Conservation (phyloP, 2,329 filamentous ascomycete species). For the Botrytis sinoallii region DNA sequence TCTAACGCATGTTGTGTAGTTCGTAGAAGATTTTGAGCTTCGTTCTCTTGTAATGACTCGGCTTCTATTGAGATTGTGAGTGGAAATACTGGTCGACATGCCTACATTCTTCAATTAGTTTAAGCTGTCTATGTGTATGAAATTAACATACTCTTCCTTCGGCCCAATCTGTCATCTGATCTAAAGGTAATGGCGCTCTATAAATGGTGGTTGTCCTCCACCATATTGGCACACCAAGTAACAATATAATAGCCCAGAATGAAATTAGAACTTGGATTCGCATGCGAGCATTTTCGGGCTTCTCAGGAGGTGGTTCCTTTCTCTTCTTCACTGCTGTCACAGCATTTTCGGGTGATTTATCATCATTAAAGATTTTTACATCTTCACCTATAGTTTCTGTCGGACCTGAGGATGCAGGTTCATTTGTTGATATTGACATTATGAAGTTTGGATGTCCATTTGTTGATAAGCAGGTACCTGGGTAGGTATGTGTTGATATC, state of each 20-base stretch:
- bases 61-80: slow-evolving; percentile 77
- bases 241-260: slow-evolving; percentile 84
- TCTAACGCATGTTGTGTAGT: slow-evolving; percentile 85
- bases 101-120: slow-evolving; percentile 48
- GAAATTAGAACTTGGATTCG: slow-evolving; percentile 76
- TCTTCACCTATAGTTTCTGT: slow-evolving; percentile 8
- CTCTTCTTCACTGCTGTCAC: slow-evolving; percentile 30
- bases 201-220: slow-evolving; percentile 93
- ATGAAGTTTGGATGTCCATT: slow-evolving; percentile 10
- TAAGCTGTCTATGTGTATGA: not conserved
- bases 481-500: not conserved
- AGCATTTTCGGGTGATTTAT: slow-evolving; percentile 28
- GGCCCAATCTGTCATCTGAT: slow-evolving; percentile 87
- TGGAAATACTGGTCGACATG: slow-evolving; percentile 84
- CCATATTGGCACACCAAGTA: slow-evolving; percentile 89
- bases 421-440: slow-evolving; percentile 28
- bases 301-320: slow-evolving; percentile 68
- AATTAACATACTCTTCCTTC: slow-evolving; percentile 70
- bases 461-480: not conserved
- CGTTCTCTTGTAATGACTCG: slow-evolving; percentile 59
- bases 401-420: slow-evolving; percentile 20
- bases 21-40: slow-evolving; percentile 70
- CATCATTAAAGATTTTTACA: slow-evolving; percentile 21
- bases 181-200: slow-evolving; percentile 76
- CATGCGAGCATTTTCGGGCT: slow-evolving; percentile 62